Base-by-base conservation (phyloP, 148 eudicot genomes). In the Vaccinium corymbosum region DNA sequence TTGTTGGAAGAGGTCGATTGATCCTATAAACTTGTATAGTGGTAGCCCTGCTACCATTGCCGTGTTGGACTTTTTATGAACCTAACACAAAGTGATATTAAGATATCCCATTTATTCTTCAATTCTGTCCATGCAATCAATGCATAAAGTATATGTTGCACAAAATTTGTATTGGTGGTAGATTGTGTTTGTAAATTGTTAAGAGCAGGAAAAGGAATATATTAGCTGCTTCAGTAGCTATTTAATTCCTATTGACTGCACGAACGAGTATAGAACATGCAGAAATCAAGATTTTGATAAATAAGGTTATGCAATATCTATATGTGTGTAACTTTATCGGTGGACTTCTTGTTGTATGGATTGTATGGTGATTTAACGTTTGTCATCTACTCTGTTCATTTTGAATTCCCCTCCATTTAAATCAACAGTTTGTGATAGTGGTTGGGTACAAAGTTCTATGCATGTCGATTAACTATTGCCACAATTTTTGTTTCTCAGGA, bases 401-500 rank as follows among this genome's bases (percentile, higher is more conserved):
- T 66, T 20, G 50, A 35, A 73, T 59, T 11, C 35, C 80, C 62
- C 32, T 56, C 38, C 15, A 42, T 42, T 42, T 42, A 42, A 17
- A 81, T 19, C n/a, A 27, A 27, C 66, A 38, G 25, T 42, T 42
- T 50, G 25, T 77, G 78, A 19, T 7, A 27, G 38, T 73, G 16
- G 72, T 49, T 64, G 20, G 62, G 80, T 53, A 46, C 19, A 13
- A 48, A 15, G 3, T 80, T 57, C 48, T 84, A 19, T 73, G 10
- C 61, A 14, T 81, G 7, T 73, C 16, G 56, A 9, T 76, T 59
- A 71, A 35, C 68, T 55, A 12, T 50, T 53, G 22, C 50, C 74
- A 20, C 59, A 64, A 38, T 59, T 16, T 11, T 79, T 29, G 32
- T 74, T 79, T 78, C 84, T 35, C 92, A 97, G 99, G 98, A 83